A percentile compares a stretch with the other conserved stretches of the same genome.
phyloP scores from a whole-genome alignment of 345 rosid species.

The Eucalyptus victrix region DNA sequence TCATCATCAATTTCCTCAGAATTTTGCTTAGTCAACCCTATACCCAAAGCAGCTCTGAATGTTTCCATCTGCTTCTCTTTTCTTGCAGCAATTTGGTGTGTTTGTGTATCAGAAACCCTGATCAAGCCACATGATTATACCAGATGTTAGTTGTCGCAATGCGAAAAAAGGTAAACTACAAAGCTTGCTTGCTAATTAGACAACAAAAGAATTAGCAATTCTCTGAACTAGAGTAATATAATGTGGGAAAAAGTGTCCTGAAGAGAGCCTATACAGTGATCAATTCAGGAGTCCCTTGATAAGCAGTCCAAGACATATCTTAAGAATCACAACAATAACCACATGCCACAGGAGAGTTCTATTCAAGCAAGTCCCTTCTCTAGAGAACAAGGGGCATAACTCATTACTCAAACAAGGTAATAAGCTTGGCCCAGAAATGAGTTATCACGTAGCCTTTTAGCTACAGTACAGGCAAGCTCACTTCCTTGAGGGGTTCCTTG shows the following conservation, averaged over 20 bases:
- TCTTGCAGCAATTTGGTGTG: conserved; percentile 90
- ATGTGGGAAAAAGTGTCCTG: background rate
- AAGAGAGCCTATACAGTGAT: background rate
- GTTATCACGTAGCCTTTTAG: background rate
- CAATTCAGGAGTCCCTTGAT: background rate
- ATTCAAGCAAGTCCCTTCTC: background rate
- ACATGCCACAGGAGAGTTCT: background rate
- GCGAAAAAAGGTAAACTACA: background rate
- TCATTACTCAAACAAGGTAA: background rate
- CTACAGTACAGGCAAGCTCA: background rate
- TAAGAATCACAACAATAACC: background rate
- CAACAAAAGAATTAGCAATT: background rate
- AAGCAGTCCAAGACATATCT: background rate
- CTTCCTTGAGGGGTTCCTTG: background rate
- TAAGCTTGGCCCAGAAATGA: background rate
- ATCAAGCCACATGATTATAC: background rate
- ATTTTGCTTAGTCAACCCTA: conserved; percentile 24
- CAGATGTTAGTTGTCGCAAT: background rate
- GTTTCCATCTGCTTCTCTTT: conserved; percentile 93
- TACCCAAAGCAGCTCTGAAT: conserved; percentile 77
- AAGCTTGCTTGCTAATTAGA: background rate
- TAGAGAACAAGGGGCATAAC: background rate
- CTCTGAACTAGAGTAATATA: background rate
- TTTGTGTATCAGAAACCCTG: conserved; percentile 74
- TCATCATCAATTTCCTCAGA: conserved; percentile 20